These are phyloP conservation scores for Solanum pimpinellifolium DNA, from an alignment of 257 asterid species.

Conservation along the genomic window DNA sequence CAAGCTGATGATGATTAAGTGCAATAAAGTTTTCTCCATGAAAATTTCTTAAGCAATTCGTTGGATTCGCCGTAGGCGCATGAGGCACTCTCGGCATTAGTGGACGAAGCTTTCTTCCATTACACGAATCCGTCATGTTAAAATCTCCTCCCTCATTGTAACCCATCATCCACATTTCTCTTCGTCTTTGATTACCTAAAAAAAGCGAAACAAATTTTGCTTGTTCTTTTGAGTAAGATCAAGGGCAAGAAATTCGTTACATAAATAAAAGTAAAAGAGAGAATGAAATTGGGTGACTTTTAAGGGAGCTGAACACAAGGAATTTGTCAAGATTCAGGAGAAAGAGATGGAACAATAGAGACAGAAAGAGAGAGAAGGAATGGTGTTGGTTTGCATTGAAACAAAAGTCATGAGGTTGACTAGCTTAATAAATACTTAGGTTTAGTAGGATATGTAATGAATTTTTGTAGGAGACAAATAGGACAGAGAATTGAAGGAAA, in stretches of 20 bases:
- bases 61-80: conserved; percentile 13
- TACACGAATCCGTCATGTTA: conserved; percentile 42
- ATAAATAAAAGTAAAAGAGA: not conserved
- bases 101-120: conserved; percentile 48
- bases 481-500: not conserved
- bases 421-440: not conserved
- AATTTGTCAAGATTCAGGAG: conserved; percentile 11
- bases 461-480: not conserved
- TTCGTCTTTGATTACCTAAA: not conserved
- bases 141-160: conserved; percentile 65
- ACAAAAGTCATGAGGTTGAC: conserved; percentile 37
- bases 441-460: not conserved
- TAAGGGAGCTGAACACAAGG: conserved; percentile 5
- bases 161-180: conserved; percentile 91
- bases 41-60: conserved; percentile 33
- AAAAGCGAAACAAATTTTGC: not conserved
- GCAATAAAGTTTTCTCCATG: conserved; percentile 51
- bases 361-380: conserved; percentile 20
- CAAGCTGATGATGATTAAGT: conserved; percentile 60
- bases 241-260: not conserved
- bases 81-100: conserved; percentile 56
- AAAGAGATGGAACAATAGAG: conserved; percentile 37
- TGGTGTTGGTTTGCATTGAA: conserved; percentile 34
- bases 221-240: not conserved
- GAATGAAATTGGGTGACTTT: not conserved